phyloP scores from a whole-genome alignment of 768 basidiomycete species.

The Auricularia auricula-judae region DNA sequence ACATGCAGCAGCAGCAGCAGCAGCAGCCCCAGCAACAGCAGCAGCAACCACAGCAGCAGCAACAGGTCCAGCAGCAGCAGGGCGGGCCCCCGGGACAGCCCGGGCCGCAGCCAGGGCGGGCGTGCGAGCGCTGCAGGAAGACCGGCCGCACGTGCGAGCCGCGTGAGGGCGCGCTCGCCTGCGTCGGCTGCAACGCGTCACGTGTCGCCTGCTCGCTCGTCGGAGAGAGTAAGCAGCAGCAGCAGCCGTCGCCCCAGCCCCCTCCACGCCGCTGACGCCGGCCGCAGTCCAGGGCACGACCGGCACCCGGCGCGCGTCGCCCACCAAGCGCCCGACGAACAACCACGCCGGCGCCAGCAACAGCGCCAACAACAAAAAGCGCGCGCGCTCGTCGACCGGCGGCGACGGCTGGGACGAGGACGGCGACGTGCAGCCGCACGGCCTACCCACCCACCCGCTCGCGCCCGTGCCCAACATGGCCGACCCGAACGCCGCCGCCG shows the following conservation, averaged over 20 bases:
- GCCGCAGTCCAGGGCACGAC: not conserved
- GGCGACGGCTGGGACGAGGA: not conserved
- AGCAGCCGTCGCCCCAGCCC: too few relatives aligned
- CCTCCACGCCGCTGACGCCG: too few relatives aligned
- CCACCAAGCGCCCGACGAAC: not conserved
- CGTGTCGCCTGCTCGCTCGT: constrained; percentile 1
- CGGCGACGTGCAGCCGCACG: not conserved
- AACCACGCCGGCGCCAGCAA: not conserved
- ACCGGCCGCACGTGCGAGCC: not conserved
- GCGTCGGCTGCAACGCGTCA: not conserved
- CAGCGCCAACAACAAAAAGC: not conserved
- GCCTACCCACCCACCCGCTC: not conserved
- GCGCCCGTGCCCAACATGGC: not conserved
- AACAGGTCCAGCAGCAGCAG: not conserved
- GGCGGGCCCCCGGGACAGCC: not conserved
- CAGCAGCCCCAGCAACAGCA: not conserved
- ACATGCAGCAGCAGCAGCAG: not conserved
- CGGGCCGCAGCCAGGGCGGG: not conserved
- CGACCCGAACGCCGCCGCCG: too few relatives aligned
- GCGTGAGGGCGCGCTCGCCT: not conserved
- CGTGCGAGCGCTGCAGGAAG: constrained; percentile 1
- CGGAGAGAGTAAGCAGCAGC: not conserved
- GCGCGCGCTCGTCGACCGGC: not conserved
- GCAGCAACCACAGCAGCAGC: not conserved
- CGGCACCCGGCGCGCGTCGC: not conserved